These are phyloP conservation scores for Fusarium sp. DNA, from an alignment of 2,329 filamentous ascomycete genomes.

Conservation along the genomic window DNA sequence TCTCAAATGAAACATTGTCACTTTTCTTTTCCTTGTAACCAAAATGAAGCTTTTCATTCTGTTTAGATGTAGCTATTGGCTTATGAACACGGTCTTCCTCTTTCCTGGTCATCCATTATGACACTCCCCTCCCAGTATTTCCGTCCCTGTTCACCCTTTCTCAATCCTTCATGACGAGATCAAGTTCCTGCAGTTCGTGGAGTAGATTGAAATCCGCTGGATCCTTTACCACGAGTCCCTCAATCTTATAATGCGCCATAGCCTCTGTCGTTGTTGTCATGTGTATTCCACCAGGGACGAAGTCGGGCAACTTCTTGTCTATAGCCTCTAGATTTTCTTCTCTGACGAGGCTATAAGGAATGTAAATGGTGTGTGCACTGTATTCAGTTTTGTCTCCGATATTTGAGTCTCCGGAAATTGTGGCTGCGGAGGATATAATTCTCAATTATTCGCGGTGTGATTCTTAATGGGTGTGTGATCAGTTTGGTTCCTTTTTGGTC, in stretches of 20 bases:
- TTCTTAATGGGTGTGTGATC: neutral
- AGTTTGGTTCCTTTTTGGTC: neutral
- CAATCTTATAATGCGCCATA: neutral
- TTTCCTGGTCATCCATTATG: neutral
- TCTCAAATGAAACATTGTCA: accelerated
- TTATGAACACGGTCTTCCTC: neutral
- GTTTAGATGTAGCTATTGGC: accelerated
- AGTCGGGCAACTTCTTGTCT: no score
- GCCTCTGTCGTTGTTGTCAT: neutral
- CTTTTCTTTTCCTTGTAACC: accelerated
- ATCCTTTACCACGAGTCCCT: neutral
- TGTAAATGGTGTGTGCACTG: neutral
- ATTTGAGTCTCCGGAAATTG: neutral
- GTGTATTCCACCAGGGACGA: neutral
- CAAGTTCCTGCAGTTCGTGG: neutral
- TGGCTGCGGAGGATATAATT: neutral
- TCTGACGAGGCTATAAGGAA: accelerated
- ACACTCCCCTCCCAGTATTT: neutral
- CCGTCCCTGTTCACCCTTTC: no score
- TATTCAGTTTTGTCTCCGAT: neutral
- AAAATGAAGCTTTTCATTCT: accelerated
- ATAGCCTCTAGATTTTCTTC: neutral
- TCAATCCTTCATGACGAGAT: neutral
- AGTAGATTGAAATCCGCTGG: neutral
- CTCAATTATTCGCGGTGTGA: accelerated